A percentile compares a stretch with the other conserved stretches of the same genome.
Evolutionary conservation across 2,329 filamentous ascomycete species (phyloP).

Genomic region (Dothiorella sarmentorum): DNA sequence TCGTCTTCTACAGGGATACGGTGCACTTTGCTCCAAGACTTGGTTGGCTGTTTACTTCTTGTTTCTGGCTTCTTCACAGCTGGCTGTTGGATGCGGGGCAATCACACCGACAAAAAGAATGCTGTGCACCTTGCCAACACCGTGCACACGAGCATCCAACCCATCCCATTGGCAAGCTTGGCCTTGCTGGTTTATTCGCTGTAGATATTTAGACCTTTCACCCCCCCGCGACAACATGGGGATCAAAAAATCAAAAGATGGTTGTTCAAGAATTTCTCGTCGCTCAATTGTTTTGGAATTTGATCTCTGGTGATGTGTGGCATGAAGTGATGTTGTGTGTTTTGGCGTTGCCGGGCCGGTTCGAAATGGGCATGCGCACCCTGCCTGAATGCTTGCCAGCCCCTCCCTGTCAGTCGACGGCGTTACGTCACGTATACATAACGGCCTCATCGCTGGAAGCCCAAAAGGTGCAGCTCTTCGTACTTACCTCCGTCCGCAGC

Average conservation of each 20-base stretch:
- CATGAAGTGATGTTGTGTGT: no score
- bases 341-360: no score
- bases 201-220: slow-evolving; percentile 3
- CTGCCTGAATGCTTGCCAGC: neutral
- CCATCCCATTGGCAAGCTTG: slow-evolving; percentile 1
- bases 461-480: no score
- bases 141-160: neutral
- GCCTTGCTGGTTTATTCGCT: slow-evolving; percentile 6
- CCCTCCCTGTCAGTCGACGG: neutral
- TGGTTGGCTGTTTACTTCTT: neutral
- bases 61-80: neutral
- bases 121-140: neutral
- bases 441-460: no score
- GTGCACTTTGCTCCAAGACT: slow-evolving; percentile 1
- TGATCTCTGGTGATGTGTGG: neutral
- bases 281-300: neutral
- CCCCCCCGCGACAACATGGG: neutral
- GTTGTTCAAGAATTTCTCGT: neutral
- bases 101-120: neutral
- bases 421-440: neutral
- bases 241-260: neutral
- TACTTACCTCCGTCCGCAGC: no score
- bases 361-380: no score
- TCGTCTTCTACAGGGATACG: neutral
- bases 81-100: slow-evolving; percentile 9